phyloP scores from a whole-genome alignment of 176 grass and related monocot genomes.

The Aegilops longissima region DNA sequence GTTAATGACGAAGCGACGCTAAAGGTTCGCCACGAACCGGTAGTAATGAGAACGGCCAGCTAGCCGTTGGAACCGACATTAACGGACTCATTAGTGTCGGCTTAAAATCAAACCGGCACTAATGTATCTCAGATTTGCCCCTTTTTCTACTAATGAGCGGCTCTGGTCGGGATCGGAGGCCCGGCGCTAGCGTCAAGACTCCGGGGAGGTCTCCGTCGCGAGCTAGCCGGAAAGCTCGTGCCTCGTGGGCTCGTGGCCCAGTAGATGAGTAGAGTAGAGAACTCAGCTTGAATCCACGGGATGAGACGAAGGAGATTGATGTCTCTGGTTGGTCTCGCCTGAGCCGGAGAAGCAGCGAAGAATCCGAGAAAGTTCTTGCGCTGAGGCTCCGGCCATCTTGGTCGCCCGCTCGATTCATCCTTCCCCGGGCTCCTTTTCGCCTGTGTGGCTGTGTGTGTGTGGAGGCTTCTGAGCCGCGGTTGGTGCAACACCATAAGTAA shows the following conservation, averaged over 20 bases:
- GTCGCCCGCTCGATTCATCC: not conserved
- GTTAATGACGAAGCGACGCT: too few relatives aligned
- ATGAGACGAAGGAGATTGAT: not conserved
- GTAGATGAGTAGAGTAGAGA: not conserved
- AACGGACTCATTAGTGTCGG: too few relatives aligned
- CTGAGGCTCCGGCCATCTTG: constrained; percentile 18
- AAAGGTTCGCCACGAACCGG: too few relatives aligned
- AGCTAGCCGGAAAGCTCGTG: not conserved
- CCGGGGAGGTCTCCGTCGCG: constrained; percentile 22
- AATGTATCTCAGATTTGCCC: too few relatives aligned
- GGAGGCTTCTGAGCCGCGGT: not conserved
- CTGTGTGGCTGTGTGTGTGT: not conserved
- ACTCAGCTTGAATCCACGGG: not conserved
- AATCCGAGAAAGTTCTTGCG: not conserved
- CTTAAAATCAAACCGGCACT: too few relatives aligned
- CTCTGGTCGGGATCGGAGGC: not conserved
- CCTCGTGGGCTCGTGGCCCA: too few relatives aligned
- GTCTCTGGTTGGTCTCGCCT: not conserved
- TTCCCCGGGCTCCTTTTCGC: not conserved
- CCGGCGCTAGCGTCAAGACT: not conserved
- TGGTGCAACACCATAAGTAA: not conserved
- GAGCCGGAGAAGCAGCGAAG: not conserved
- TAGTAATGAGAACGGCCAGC: too few relatives aligned
- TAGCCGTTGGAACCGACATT: too few relatives aligned
- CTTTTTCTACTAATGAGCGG: not conserved